Evolutionary conservation across 1,284 basidiomycete genomes (phyloP).

Genomic region (Takashimella tepidaria): DNA sequence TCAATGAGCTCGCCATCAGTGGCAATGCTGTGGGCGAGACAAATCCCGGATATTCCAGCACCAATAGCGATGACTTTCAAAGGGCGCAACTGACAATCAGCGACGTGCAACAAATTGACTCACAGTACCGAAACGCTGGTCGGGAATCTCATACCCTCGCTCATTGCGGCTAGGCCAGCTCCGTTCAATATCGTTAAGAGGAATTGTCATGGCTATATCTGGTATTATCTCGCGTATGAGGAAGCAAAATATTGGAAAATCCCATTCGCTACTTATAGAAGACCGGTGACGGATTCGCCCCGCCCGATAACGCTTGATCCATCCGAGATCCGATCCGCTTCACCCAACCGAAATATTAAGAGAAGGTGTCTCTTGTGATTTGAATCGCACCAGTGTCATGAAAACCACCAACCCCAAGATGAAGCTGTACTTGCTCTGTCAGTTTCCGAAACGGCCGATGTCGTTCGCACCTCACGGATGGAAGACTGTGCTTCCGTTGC

Average conservation of each 20-base stretch:
- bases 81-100: neutral
- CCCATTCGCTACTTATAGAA: no score
- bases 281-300: neutral
- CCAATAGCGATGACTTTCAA: constrained; percentile 13
- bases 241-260: neutral
- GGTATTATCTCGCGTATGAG: no score
- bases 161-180: constrained; percentile 13
- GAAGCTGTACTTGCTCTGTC: constrained; percentile 10
- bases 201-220: no score
- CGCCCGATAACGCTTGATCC: neutral
- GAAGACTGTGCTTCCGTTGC: constrained; percentile 16
- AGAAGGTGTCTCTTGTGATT: no score
- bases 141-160: constrained; percentile 20
- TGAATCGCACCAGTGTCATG: no score
- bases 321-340: constrained; percentile 6
- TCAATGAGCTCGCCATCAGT: constrained; percentile 17
- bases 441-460: constrained; percentile 11
- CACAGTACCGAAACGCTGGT: constrained; percentile 16
- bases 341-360: no score
- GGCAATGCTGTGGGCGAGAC: constrained; percentile 12
- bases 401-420: neutral
- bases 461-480: constrained; percentile 23
- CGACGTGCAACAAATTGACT: neutral
- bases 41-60: constrained; percentile 9
- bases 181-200: no score